Evolutionary conservation across 176 grass and related monocot genomes (phyloP), one percentile per base, ranked within the genome.

Genomic region (Carex scoparia): DNA sequence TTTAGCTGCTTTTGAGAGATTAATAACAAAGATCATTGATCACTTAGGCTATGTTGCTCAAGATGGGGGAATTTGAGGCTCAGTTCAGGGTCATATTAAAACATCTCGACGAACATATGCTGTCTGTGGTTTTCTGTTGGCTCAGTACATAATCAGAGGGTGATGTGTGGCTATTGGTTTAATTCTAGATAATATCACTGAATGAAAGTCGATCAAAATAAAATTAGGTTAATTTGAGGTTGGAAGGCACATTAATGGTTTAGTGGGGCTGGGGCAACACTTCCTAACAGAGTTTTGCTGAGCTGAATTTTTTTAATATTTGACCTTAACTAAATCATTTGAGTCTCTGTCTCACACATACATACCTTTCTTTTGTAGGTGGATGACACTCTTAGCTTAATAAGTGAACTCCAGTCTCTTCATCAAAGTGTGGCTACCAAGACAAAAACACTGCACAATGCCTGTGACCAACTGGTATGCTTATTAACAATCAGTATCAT

Each of bases 381-480:
- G 72, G 95, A 94, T 88, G 91, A 92, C 37, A 94, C 95, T 69
- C 79, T 94, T 78, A 94, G 84, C 88, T 94, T 98, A 81, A 94
- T 98, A 80, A 90, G 85, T 88, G 93, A 98, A 88, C 89, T 98
- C 64, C 95, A 94, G 74, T 91, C 89, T 33, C 87, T 98, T 88
- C 91, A 98, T 79, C 92, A 77, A 13, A 93, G 89, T 69, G 95
- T 98, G 87, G 91, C 93, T 80, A 93, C 87, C 18, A 98, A 98
- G 86, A 98, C 95, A 63, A 94, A 91, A 93, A 92, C 93, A 80
- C 83, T 98, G 73, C 95, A 98, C 86, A 93, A 98, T 90, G 92
- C 95, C n/a, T 98, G 95, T 38, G 93, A 94, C 81, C 95, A 92
- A 83, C 87, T 94, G 78, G 95, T 98, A 93, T 83, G 89, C 35